Percentiles rank a stretch among this genome's conserved stretches.
These are phyloP conservation scores for Leccinum fibrillosum DNA, from an alignment of 768 basidiomycete species.

Conservation along the genomic window DNA sequence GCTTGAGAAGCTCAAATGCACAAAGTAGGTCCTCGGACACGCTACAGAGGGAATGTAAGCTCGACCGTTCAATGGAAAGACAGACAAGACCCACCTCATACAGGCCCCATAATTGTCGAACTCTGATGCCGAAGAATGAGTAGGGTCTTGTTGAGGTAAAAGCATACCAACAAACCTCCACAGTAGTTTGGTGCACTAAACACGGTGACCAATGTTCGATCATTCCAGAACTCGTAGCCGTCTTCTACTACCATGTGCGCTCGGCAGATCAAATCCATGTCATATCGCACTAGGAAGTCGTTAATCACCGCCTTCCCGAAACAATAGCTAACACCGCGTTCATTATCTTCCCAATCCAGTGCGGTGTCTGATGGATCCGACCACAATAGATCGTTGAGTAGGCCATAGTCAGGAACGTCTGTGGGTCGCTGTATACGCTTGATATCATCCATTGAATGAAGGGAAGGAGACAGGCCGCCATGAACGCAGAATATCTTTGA, in stretches of 20 bases:
- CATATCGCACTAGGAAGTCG: slow-evolving; percentile 89
- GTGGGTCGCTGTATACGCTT: slow-evolving; percentile 96
- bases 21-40: slow-evolving; percentile 97
- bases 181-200: slow-evolving; percentile 98
- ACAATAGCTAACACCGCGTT: slow-evolving; percentile 97
- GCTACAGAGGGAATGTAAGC: slow-evolving; percentile 37
- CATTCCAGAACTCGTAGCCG: slow-evolving; percentile 99
- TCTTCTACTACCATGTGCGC: slow-evolving; percentile 99
- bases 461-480: slow-evolving; percentile 88
- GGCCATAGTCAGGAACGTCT: slow-evolving; percentile 97
- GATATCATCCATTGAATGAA: slow-evolving; percentile 98
- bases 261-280: slow-evolving; percentile 99
- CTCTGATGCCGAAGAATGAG: slow-evolving; percentile 45
- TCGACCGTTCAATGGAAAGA: slow-evolving; percentile 1
- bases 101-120: slow-evolving; percentile 95
- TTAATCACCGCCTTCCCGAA: slow-evolving; percentile 98
- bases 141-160: slow-evolving; percentile 1
- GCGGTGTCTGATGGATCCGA: slow-evolving; percentile 98
- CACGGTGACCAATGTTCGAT: slow-evolving; percentile 95
- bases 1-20: slow-evolving; percentile 96
- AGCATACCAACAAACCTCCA: slow-evolving; percentile 64
- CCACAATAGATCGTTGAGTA: slow-evolving; percentile 97
- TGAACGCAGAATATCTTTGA: slow-evolving; percentile 99
- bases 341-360: slow-evolving; percentile 98
- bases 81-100: slow-evolving; percentile 64